These are phyloP conservation scores for Juncus inflexus DNA, from an alignment of 176 grass and related monocot genomes.

Conservation along the genomic window DNA sequence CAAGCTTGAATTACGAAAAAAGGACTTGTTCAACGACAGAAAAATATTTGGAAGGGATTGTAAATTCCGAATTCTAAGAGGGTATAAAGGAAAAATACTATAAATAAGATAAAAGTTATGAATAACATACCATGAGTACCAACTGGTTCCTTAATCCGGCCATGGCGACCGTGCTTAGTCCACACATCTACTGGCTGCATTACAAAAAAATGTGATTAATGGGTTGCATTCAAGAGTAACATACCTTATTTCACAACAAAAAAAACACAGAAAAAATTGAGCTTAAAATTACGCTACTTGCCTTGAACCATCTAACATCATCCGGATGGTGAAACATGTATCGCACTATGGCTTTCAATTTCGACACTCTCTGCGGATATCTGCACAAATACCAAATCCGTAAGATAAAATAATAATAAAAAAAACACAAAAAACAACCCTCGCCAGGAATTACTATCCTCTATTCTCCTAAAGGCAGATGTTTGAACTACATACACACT, in stretches of 20 bases:
- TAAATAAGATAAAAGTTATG: not conserved
- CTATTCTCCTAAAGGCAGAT: too few species aligned
- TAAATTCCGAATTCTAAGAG: not conserved
- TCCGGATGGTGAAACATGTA: constrained; percentile 95
- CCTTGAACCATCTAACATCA: constrained; percentile 96
- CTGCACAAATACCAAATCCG: constrained; percentile 34
- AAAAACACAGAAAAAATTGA: not conserved
- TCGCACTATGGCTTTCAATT: constrained; percentile 73
- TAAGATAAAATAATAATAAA: not conserved
- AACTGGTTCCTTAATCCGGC: constrained; percentile 86
- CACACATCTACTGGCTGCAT: constrained; percentile 79
- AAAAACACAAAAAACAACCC: not conserved
- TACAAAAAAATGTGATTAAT: constrained; percentile 7
- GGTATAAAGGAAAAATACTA: not conserved
- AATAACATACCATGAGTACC: constrained; percentile 74
- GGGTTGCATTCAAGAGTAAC: not conserved
- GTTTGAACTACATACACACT: too few species aligned
- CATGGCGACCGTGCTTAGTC: constrained; percentile 80
- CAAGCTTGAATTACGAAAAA: too few species aligned
- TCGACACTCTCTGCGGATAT: constrained; percentile 93
- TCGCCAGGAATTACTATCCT: too few species aligned
- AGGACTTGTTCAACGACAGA: too few species aligned
- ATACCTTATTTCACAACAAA: not conserved
- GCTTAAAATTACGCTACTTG: constrained; percentile 28
- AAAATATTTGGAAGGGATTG: not conserved